Evolutionary conservation across 495 filamentous ascomycete genomes (phyloP).

Genomic region (Podospora tetraspora): DNA sequence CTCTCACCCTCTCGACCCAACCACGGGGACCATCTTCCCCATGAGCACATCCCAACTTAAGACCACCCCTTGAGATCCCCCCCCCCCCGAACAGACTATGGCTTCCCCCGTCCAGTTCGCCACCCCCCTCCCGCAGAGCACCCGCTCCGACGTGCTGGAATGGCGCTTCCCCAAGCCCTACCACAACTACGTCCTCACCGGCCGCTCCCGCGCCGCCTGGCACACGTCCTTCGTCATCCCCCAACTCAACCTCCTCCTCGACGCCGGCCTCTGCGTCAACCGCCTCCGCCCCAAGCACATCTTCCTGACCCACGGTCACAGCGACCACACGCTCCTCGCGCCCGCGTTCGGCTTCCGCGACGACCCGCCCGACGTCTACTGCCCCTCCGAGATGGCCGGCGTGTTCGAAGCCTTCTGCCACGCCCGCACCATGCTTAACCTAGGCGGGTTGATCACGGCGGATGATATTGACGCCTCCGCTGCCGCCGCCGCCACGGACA

Average conservation of each 20-base stretch:
- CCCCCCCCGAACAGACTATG: not conserved
- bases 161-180: conserved; percentile 37
- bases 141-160: conserved; percentile 33
- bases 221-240: conserved; percentile 41
- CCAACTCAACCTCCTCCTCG: conserved; percentile 36
- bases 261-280: conserved; percentile 35
- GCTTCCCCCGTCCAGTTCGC: conserved; percentile 20
- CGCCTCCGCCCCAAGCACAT: conserved; percentile 36
- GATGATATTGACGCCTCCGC: not conserved
- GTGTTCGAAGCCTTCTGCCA: conserved; percentile 26
- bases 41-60: not conserved
- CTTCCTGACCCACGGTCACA: conserved; percentile 40
- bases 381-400: conserved; percentile 28
- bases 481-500: not conserved
- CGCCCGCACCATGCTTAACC: conserved; percentile 27
- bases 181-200: conserved; percentile 31
- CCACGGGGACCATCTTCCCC: not conserved
- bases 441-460: conserved; percentile 20
- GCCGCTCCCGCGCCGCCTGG: conserved; percentile 38
- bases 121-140: conserved; percentile 31
- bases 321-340: conserved; percentile 33
- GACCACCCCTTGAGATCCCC: not conserved
- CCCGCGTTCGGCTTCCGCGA: conserved; percentile 30
- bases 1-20: not conserved
- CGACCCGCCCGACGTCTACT: conserved; percentile 34